Percentiles rank a stretch among this genome's conserved stretches.
Conservation (phyloP, 768 basidiomycete species). For the Phanerochaete sordida region DNA sequence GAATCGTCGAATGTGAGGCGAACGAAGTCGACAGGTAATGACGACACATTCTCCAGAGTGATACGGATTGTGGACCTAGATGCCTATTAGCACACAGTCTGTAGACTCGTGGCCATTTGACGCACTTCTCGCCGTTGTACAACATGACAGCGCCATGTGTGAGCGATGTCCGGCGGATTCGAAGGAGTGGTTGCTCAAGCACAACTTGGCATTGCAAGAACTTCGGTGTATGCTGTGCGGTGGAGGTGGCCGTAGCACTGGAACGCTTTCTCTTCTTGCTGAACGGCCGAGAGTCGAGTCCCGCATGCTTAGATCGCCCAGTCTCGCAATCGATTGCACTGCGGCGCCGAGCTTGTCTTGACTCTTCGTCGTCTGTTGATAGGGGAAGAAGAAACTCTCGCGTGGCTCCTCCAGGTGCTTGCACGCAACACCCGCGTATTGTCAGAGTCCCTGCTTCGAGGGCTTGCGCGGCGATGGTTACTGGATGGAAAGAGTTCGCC, state of each 20-base stretch:
- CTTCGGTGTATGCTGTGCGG: constrained; percentile 25
- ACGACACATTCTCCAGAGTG: constrained; percentile 87
- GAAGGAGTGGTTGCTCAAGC: constrained; percentile 81
- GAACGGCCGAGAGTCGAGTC: constrained; percentile 70
- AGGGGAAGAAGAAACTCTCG: constrained; percentile 78
- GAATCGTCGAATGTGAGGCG: constrained; percentile 89
- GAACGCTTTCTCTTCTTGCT: constrained; percentile 35
- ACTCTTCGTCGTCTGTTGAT: constrained; percentile 67
- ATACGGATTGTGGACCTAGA: constrained; percentile 78
- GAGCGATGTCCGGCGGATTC: constrained; percentile 83
- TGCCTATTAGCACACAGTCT: neutral
- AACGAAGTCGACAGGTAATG: constrained; percentile 79
- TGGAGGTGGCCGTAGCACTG: constrained; percentile 20
- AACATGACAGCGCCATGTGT: constrained; percentile 94
- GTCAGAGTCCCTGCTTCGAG: constrained; percentile 60
- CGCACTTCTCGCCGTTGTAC: constrained; percentile 90
- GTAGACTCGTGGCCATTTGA: constrained; percentile 8
- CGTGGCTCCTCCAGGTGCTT: constrained; percentile 65
- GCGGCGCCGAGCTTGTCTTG: constrained; percentile 49
- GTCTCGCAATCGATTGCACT: constrained; percentile 62
- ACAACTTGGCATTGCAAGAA: constrained; percentile 84
- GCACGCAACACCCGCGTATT: constrained; percentile 77
- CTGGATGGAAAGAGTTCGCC: constrained; percentile 68
- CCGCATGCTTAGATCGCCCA: constrained; percentile 69
- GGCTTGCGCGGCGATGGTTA: constrained; percentile 68